Base-by-base conservation (phyloP, 2,329 filamentous ascomycete genomes). In the Fusarium torreyae region DNA sequence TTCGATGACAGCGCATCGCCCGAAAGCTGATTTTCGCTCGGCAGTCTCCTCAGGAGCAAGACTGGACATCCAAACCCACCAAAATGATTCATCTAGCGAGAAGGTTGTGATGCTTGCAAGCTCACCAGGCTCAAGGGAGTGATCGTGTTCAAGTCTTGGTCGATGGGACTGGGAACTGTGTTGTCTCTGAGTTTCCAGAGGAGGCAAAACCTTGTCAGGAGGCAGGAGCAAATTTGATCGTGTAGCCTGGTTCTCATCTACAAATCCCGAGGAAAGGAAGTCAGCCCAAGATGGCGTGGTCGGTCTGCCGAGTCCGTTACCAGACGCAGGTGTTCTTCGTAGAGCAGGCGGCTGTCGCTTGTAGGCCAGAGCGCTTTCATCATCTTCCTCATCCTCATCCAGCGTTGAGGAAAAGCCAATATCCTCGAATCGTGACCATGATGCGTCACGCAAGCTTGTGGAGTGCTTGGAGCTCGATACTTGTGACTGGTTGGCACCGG, bases 51-150 rank as follows among this genome's bases (percentile, higher is more conserved):
- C 96, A 1, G 90, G 92, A 2, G 95, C 94, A 75, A 99, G 83
- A 84, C 95, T 98, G 73, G 90, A 97, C 86, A 99, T 98, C 96
- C 96, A 99, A 6, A 98, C 96, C 95, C 96, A 98, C 96, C 96
- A 99, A 79, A 99, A 99, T 2, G 94, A 92, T 78, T 98, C 95
- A 74, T 99, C 96, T 7, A 99, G 85, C 67, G 96, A 91, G 59
- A 98, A 88, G 38, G 87, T 87, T 24, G 88, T 92, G 76, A 99
- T 97, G 77, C 94, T 98, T 31, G 96, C 96, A 59, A 99, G 86
- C 84, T 99, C 96, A 52, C 94, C 96, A 1, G 95, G 96, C 69
- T 98, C 94, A 1, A 98, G 84, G 40, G 88, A 84, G 24, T 81
- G 81, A 55, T 92, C 89, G 15, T 86, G 86, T 69, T 94, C 90